Evolutionary conservation across 129 eudicot species (phyloP).

Genomic region (Ambrosia artemisiifolia): DNA sequence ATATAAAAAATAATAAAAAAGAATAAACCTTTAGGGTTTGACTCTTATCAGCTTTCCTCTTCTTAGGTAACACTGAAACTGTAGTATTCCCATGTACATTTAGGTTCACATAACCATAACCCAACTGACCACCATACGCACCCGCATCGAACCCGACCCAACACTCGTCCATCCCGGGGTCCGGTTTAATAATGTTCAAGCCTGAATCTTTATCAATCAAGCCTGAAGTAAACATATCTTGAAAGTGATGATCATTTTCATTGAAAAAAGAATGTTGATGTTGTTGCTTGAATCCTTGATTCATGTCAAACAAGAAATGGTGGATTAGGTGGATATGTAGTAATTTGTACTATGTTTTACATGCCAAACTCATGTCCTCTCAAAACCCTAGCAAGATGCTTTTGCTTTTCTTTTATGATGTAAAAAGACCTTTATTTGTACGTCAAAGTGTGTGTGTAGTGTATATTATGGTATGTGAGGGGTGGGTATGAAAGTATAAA

Average conservation of each 20-base stretch:
- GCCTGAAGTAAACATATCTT: conserved; percentile 29
- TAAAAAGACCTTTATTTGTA: conserved; percentile 19
- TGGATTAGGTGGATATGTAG: conserved; percentile 41
- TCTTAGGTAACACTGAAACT: conserved; percentile 43
- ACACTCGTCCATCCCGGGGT: conserved; percentile 31
- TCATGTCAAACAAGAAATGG: conserved; percentile 14
- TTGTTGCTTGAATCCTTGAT: conserved; percentile 27
- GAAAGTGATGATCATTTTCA: conserved; percentile 23
- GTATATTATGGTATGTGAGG: conserved; percentile 24
- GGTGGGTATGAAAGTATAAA: conserved; percentile 33
- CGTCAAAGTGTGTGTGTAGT: conserved; percentile 20
- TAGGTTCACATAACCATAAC: conserved; percentile 42
- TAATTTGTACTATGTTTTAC: conserved; percentile 9
- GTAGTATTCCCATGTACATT: conserved; percentile 37
- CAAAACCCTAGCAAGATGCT: conserved; percentile 37
- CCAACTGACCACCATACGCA: conserved; percentile 31
- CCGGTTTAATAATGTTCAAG: conserved; percentile 30
- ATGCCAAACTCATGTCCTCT: conserved; percentile 51
- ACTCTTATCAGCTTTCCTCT: conserved; percentile 65
- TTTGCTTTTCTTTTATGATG: conserved; percentile 25
- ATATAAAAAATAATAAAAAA: not conserved
- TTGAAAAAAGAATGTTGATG: conserved; percentile 27
- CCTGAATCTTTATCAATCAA: conserved; percentile 33
- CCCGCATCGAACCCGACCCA: conserved; percentile 48
- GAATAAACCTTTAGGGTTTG: conserved; percentile 48